Conservation (phyloP, 75 land plant genomes). For the Pinus taeda region DNA sequence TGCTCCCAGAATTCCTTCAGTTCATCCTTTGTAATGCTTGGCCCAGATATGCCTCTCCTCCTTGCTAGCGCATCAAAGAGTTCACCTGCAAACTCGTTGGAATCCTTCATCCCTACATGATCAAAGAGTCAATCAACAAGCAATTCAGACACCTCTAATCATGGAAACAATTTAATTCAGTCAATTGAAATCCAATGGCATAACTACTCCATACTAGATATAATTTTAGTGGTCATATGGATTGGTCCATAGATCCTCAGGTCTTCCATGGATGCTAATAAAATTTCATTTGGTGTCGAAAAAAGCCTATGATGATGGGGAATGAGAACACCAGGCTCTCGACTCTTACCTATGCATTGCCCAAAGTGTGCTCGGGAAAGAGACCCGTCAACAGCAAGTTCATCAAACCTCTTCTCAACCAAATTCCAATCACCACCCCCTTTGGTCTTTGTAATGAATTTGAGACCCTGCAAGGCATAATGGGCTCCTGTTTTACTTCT, state of each 20-base stretch:
- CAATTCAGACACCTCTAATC: background rate
- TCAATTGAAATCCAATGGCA: background rate
- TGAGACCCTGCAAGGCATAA: constrained; percentile 62
- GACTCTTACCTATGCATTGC: constrained; percentile 67
- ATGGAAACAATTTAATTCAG: background rate
- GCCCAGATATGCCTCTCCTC: constrained; percentile 36
- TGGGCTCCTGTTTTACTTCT: constrained; percentile 60
- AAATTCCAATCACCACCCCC: constrained; percentile 56
- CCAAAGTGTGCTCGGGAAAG: constrained; percentile 53
- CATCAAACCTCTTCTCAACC: constrained; percentile 57
- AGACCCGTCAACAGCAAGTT: constrained; percentile 41
- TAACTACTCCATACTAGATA: background rate
- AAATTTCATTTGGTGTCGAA: background rate
- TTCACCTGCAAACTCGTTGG: constrained; percentile 74
- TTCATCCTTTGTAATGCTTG: constrained; percentile 39
- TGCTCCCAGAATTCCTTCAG: constrained; percentile 73
- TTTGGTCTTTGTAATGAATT: constrained; percentile 65
- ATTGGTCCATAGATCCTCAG: too few relatives aligned
- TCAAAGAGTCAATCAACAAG: background rate
- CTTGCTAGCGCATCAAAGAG: constrained; percentile 62
- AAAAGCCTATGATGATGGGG: background rate
- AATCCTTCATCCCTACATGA: constrained; percentile 69
- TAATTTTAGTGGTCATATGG: background rate
- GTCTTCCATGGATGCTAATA: background rate
- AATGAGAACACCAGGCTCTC: background rate